A percentile compares a stretch with the other conserved stretches of the same genome.
These are phyloP conservation scores for Cercospora sp. DNA, from an alignment of 2,329 filamentous ascomycete species.

Conservation along the genomic window DNA sequence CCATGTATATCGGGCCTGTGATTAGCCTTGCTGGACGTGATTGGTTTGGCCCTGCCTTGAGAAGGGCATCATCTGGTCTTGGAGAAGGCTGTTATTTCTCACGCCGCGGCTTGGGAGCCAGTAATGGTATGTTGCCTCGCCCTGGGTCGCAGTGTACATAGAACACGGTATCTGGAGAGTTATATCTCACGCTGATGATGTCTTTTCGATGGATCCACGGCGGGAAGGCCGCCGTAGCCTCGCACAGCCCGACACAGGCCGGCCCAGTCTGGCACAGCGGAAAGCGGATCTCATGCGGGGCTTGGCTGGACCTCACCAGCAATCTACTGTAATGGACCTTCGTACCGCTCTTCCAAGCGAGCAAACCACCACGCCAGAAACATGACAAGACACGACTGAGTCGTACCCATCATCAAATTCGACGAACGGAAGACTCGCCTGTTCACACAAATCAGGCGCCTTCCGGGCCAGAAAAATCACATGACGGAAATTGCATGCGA, in stretches of 20 bases:
- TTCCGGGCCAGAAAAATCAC: conserved; percentile 5
- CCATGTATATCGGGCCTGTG: neutral
- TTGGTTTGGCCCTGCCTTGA: neutral
- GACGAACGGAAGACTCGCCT: neutral
- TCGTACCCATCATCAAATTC: neutral
- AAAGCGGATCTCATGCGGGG: neutral
- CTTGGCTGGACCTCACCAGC: neutral
- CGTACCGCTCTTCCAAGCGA: neutral
- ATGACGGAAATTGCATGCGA: conserved; percentile 13
- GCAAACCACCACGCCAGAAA: neutral
- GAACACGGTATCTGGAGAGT: too few species aligned
- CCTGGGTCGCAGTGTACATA: too few species aligned
- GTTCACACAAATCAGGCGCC: neutral
- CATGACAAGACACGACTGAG: neutral
- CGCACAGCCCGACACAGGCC: neutral
- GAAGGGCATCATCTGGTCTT: neutral
- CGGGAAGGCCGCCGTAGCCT: neutral
- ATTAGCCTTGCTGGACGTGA: neutral
- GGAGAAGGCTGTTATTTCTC: neutral
- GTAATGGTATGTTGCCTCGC: too few species aligned
- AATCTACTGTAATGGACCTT: neutral
- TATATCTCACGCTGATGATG: too few species aligned
- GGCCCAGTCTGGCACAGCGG: too few species aligned
- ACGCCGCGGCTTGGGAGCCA: too few species aligned
- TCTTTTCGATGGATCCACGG: too few species aligned